These are phyloP conservation scores for Maudiozyma humilis DNA, from an alignment of 1,139 yeast genomes.

Conservation along the genomic window DNA sequence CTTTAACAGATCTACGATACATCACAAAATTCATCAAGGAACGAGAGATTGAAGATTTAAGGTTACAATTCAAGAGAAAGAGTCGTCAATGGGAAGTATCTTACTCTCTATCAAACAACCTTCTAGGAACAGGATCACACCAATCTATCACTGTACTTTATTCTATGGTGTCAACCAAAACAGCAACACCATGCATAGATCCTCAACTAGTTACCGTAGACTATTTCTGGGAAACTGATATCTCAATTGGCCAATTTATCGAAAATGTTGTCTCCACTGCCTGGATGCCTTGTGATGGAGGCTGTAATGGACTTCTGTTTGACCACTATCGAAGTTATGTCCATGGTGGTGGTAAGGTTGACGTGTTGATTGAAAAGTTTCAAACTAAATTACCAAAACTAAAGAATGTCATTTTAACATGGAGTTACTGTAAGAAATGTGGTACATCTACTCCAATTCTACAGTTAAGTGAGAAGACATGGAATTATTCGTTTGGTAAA, in stretches of 20 bases:
- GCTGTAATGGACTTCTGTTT: conserved; percentile 62
- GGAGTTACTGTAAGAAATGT: conserved; percentile 88
- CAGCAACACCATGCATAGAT: conserved; percentile 88
- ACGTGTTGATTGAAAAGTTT: conserved; percentile 59
- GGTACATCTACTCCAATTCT: conserved; percentile 66
- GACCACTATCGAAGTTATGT: conserved; percentile 85
- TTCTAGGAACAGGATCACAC: conserved; percentile 62
- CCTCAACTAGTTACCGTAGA: conserved; percentile 79
- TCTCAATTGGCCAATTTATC: conserved; percentile 79
- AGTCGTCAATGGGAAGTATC: conserved; percentile 57
- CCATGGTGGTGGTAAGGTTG: conserved; percentile 79
- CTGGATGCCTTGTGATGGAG: conserved; percentile 61
- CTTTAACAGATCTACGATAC: conserved; percentile 26
- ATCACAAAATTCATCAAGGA: conserved; percentile 31
- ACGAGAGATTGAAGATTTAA: conserved; percentile 34
- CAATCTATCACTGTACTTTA: conserved; percentile 71
- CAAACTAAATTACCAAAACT: conserved; percentile 51
- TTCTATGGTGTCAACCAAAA: conserved; percentile 73
- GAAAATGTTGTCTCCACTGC: conserved; percentile 75
- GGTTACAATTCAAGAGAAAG: conserved; percentile 34
- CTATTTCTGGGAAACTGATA: conserved; percentile 85
- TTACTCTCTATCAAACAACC: conserved; percentile 40
- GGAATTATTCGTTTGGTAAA: conserved; percentile 89
- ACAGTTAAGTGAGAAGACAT: conserved; percentile 83
- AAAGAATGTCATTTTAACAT: conserved; percentile 67